Base-by-base conservation (phyloP, 768 basidiomycete genomes). In the Phlebiopsis flavidoalba region DNA sequence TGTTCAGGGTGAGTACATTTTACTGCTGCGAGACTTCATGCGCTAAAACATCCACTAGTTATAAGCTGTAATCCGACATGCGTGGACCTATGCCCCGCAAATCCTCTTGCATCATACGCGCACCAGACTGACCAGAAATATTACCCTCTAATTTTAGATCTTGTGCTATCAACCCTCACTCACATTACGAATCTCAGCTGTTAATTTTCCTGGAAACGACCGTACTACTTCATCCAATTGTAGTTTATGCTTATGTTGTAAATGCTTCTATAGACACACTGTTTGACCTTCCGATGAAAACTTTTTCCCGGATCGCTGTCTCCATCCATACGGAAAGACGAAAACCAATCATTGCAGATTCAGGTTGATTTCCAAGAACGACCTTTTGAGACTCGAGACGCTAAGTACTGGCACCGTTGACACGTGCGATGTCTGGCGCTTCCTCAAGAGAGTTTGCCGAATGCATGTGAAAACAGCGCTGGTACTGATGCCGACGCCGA, bases 1-100 rank as follows among this genome's bases (percentile, higher is more conserved):
- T 81, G 61, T 81, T 81, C 65, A 77, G 78, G 62, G 79, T 81
- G 59, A 49, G 76, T 73, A 6, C 17, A 31, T 33, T 17, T 33
- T 53, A 26, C 7, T 31, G 12, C 31, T 17, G 10, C 22, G 17
- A 17, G 40, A 12, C 8, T 43, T 43, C 17, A 12, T 12, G 40
- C 17, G 40, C 40, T 43, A 43, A 43, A 12, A 43, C 40, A 3
- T 43, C 10, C 8, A 3, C 17, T 43, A 43, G 40, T 8, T 43
- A 17, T 43, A 43, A 17, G 40, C 40, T 12, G 12, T 43, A 17
- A 10, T 43, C 8, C 40, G 8, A 3, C 40, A 31, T 31, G 26
- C 6, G 40, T 43, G 40, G 40, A 43, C 40, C 2, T 10, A 12
- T 43, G 40, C 10, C 6, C 4, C 40, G 8, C 40, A 43, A 17